These are phyloP conservation scores for Phytophthora fragariaefolia DNA, from an alignment of 352 stramenopile species.

Conservation along the genomic window DNA sequence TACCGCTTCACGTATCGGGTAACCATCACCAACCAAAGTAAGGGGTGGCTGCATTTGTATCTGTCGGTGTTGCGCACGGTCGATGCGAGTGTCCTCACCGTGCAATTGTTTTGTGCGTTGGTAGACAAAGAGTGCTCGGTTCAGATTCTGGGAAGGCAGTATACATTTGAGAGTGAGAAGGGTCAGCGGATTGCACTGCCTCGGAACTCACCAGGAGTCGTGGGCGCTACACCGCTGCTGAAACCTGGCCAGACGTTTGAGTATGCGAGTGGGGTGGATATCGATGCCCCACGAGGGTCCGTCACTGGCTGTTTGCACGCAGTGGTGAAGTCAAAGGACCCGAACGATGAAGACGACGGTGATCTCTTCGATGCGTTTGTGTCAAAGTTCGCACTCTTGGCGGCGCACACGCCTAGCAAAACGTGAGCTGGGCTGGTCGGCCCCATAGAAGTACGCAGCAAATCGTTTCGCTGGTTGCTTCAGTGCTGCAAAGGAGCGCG, in stretches of 20 bases:
- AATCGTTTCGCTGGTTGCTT: conserved; percentile 31
- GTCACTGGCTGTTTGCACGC: conserved; percentile 76
- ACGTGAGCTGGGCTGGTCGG: conserved; percentile 17
- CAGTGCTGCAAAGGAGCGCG: conserved; percentile 22
- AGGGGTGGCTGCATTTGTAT: too few relatives aligned
- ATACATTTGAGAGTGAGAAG: conserved; percentile 78
- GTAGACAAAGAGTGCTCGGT: conserved; percentile 55
- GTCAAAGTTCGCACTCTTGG: conserved; percentile 67
- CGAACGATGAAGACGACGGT: conserved; percentile 32
- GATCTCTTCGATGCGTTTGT: conserved; percentile 75
- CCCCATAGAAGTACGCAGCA: conserved; percentile 10
- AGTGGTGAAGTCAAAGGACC: conserved; percentile 38
- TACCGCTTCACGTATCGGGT: conserved; percentile 85
- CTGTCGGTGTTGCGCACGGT: background rate
- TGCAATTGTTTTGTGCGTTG: conserved; percentile 12
- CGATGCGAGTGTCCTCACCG: conserved; percentile 9
- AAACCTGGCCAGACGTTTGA: conserved; percentile 77
- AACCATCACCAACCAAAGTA: conserved; percentile 82
- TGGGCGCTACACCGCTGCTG: conserved; percentile 70
- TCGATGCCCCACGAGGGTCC: conserved; percentile 64
- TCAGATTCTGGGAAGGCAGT: conserved; percentile 79
- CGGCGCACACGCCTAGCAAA: conserved; percentile 20
- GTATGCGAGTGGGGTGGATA: conserved; percentile 82
- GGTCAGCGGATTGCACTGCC: conserved; percentile 64
- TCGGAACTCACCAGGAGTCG: conserved; percentile 71